These are phyloP conservation scores for Microdochium paspali DNA, from an alignment of 2,329 filamentous ascomycete species.

Conservation along the genomic window DNA sequence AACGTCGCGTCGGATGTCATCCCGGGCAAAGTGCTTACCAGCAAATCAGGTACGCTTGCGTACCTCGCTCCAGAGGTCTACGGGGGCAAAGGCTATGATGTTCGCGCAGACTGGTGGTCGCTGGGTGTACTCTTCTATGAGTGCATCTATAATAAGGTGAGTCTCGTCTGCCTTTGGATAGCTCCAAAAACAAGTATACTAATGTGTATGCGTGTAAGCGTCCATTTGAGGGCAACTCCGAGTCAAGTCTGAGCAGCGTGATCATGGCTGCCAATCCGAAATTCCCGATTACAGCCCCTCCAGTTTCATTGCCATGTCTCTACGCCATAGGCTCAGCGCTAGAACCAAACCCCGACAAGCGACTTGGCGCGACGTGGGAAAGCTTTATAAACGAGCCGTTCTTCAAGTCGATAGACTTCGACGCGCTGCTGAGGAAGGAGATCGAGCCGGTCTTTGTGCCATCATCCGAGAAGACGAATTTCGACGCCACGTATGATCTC, in stretches of 20 bases:
- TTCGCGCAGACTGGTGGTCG: slow-evolving; percentile 97
- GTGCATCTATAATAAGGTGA: slow-evolving; percentile 96
- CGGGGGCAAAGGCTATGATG: slow-evolving; percentile 76
- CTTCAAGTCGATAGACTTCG: slow-evolving; percentile 80
- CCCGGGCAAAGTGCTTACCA: slow-evolving; percentile 73
- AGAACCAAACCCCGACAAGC: slow-evolving; percentile 67
- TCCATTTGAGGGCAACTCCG: slow-evolving; percentile 85
- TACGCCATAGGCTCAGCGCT: slow-evolving; percentile 81
- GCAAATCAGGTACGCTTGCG: slow-evolving; percentile 92
- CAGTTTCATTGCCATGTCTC: slow-evolving; percentile 79
- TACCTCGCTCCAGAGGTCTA: slow-evolving; percentile 97
- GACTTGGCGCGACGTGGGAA: slow-evolving; percentile 81
- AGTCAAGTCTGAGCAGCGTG: slow-evolving; percentile 68
- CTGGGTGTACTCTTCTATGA: slow-evolving; percentile 97
- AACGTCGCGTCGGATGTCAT: slow-evolving; percentile 94
- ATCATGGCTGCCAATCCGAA: slow-evolving; percentile 76
- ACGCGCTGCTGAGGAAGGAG: slow-evolving; percentile 72
- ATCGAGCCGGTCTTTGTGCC: slow-evolving; percentile 87
- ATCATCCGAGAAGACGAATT: slow-evolving; percentile 96
- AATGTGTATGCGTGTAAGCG: slow-evolving; percentile 40
- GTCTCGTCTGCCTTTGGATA: slow-evolving; percentile 11
- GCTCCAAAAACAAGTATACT: neutral
- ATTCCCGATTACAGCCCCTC: slow-evolving; percentile 86
- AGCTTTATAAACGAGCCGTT: slow-evolving; percentile 84
- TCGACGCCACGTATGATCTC: slow-evolving; percentile 94